A percentile compares a stretch with the other conserved stretches of the same genome.
Conservation (phyloP, 2,329 filamentous ascomycete genomes). For the Emergomyces orientalis region DNA sequence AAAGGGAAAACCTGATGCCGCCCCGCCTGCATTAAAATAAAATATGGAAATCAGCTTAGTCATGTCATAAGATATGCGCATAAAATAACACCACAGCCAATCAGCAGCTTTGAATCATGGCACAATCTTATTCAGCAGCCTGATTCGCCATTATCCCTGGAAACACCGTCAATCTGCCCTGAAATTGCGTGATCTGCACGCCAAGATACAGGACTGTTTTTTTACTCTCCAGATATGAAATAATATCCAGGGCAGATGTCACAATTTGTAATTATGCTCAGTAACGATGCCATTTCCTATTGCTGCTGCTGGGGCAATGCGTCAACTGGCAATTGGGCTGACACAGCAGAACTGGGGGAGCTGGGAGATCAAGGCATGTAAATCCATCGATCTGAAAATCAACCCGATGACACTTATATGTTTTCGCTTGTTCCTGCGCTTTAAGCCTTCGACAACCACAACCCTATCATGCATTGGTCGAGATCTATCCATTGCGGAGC, state of each 20-base stretch:
- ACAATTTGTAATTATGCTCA: no score
- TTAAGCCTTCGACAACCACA: no score
- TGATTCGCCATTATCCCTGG: neutral
- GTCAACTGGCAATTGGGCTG: no score
- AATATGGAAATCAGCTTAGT: neutral
- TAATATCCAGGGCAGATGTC: neutral
- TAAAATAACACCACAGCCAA: neutral
- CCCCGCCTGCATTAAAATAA: neutral
- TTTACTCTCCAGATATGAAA: neutral
- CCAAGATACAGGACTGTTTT: neutral
- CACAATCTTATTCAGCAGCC: neutral
- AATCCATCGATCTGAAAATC: no score
- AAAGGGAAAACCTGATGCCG: neutral
- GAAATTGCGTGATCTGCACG: conserved; percentile 6
- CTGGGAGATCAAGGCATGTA: no score
- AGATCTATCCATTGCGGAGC: no score
- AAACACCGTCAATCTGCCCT: neutral
- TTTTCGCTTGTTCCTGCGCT: no score
- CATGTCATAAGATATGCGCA: neutral
- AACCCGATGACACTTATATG: no score
- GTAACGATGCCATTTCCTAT: no score
- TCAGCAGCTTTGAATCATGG: neutral
- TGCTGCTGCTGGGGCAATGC: no score
- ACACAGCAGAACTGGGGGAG: neutral
- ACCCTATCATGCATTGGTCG: no score